Percentiles rank a stretch among this genome's conserved stretches.
phyloP scores from a whole-genome alignment of 139 green algal species.

The Picochlorum sp. region DNA sequence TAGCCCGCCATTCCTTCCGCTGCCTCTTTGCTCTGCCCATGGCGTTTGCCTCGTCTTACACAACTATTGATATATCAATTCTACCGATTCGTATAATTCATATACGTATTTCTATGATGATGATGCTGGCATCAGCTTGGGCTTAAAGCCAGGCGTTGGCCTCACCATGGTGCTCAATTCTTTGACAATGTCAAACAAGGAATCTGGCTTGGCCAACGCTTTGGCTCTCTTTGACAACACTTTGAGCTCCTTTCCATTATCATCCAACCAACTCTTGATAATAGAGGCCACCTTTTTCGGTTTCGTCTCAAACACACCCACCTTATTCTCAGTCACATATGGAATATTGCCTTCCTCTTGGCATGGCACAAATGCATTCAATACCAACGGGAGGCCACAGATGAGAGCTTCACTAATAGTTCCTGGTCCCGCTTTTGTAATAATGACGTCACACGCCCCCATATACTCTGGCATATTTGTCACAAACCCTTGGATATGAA shows the following conservation, averaged over 20 bases:
- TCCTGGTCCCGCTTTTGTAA: constrained; percentile 75
- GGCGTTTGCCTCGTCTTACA: background rate
- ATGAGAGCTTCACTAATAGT: constrained; percentile 97
- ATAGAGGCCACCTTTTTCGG: constrained; percentile 16
- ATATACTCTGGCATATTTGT: constrained; percentile 93
- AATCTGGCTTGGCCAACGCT: constrained; percentile 48
- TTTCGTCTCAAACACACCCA: constrained; percentile 27
- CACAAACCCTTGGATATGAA: constrained; percentile 72
- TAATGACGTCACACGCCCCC: constrained; percentile 72
- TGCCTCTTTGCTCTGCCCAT: constrained; percentile 21
- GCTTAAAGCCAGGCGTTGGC: background rate
- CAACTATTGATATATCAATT: too few relatives aligned
- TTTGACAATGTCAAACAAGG: constrained; percentile 57
- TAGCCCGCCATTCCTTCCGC: constrained; percentile 11
- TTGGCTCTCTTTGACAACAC: constrained; percentile 42
- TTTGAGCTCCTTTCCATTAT: constrained; percentile 29
- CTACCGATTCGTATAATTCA: background rate
- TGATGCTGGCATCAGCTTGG: background rate
- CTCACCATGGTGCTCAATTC: constrained; percentile 36
- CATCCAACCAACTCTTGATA: constrained; percentile 52
- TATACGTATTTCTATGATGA: background rate
- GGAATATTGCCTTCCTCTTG: constrained; percentile 97
- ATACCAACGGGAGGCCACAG: constrained; percentile 84
- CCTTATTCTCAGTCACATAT: constrained; percentile 66
- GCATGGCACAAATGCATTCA: constrained; percentile 92